Base-by-base conservation (phyloP, 176 grass and related monocot genomes). In the Alloteropsis semialata region DNA sequence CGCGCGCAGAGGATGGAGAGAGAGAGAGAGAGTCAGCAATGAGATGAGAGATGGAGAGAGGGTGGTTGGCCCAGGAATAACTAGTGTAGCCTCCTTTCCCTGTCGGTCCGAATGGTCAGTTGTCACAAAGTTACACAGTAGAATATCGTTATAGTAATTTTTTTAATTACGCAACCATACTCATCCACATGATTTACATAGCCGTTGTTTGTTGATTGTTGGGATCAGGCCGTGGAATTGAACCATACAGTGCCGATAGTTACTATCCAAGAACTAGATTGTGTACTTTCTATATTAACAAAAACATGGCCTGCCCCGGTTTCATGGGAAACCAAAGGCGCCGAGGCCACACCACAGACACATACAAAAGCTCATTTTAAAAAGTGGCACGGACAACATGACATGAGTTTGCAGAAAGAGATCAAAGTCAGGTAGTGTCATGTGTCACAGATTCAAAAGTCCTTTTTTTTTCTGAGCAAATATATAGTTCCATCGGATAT, bases 311-410 rank as follows among this genome's bases (percentile, higher is more conserved):
- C 18, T 67, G 71, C 61, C n/a, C 42, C 17, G 49, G 60, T 81
- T 87, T 87, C 41, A 44, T 41, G 61, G 74, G 22, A 39, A 48
- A 59, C 62, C 53, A 5, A 58, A 76, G n/a, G 41, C 71, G 66
- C 66, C 43, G 32, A 63, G 45, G 53, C 42, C n/a, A 41, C 12
- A 50, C 53, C 67, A 14, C 72, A 37, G 29, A 81, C 81, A 7
- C 38, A 16, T 81, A 69, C 74, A 79, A 39, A 45, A 66, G 7
- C 16, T 37, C 22, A 18, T 66, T 43, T 30, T 12, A 58, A 41
- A n/a, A 22, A 54, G 65, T 44, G 37, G 65, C 66, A 83, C 22
- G 17, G 6, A 56, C 48, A 66, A 17, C n/a, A 11, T 16, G 43
- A 11, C 38, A 49, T 38, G 17, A 57, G 50, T 72, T 72, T 79